Percentiles rank a stretch among this genome's conserved stretches.
Conservation (phyloP, 2,329 filamentous ascomycete genomes). For the Colletotrichum limetticola region DNA sequence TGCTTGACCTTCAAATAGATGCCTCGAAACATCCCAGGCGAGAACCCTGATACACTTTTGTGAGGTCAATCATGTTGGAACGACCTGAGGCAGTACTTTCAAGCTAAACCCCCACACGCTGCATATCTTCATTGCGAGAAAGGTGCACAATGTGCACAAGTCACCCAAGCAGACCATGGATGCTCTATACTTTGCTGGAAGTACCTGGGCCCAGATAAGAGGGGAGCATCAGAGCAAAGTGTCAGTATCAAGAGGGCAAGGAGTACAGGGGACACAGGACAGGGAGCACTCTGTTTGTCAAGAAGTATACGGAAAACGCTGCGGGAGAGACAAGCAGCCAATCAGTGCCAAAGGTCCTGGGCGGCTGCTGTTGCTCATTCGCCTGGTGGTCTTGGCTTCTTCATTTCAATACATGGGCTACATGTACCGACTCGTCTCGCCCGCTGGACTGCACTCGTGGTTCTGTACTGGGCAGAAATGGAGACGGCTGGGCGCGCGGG, state of each 20-base stretch:
- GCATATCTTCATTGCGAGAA: slow-evolving; percentile 21
- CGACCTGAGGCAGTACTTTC: slow-evolving; percentile 3
- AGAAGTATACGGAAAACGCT: slow-evolving; percentile 5
- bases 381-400: slow-evolving; percentile 15
- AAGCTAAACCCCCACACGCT: slow-evolving; percentile 26
- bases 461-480: background rate
- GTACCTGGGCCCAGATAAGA: background rate
- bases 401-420: slow-evolving; percentile 13
- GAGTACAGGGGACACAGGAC: slow-evolving; percentile 8
- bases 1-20: slow-evolving; percentile 11
- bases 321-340: background rate
- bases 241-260: background rate
- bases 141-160: slow-evolving; percentile 7
- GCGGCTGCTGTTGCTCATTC: background rate
- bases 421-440: slow-evolving; percentile 22
- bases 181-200: background rate
- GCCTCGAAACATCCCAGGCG: background rate
- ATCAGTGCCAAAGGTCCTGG: slow-evolving; percentile 3
- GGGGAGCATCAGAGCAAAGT: background rate
- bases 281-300: slow-evolving; percentile 3
- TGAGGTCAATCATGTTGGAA: slow-evolving; percentile 27
- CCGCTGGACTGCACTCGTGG: slow-evolving; percentile 23
- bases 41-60: slow-evolving; percentile 17
- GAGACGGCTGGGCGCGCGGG: slow-evolving; percentile 6
- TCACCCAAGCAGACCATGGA: background rate